Conservation (phyloP, 306 rosid genomes). For the Cucumis melo region DNA sequence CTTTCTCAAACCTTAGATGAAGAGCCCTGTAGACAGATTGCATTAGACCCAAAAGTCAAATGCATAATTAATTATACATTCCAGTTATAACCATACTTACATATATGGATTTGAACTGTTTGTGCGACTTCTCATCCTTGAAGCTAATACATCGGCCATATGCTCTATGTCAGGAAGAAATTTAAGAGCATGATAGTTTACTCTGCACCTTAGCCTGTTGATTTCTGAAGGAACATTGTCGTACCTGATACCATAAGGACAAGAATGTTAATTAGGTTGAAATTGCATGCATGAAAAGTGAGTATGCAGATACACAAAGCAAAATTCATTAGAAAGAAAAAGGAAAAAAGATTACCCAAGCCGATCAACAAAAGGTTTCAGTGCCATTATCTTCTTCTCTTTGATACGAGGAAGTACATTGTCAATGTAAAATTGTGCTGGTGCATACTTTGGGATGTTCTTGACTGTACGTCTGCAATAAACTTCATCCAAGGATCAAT, state of each 20-base stretch:
- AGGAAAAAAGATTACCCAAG: slow-evolving; percentile 57
- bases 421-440: slow-evolving; percentile 91
- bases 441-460: slow-evolving; percentile 96
- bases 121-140: slow-evolving; percentile 98
- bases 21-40: slow-evolving; percentile 62
- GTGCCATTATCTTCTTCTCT: slow-evolving; percentile 98
- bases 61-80: slow-evolving; percentile 9
- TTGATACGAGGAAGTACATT: slow-evolving; percentile 95
- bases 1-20: slow-evolving; percentile 97
- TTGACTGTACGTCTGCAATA: slow-evolving; percentile 81
- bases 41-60: slow-evolving; percentile 6
- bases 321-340: neutral
- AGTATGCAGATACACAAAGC: neutral
- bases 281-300: slow-evolving; percentile 4
- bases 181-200: slow-evolving; percentile 95
- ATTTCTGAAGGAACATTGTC: slow-evolving; percentile 93
- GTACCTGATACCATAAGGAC: slow-evolving; percentile 48
- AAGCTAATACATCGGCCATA: slow-evolving; percentile 83
- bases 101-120: slow-evolving; percentile 87
- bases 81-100: slow-evolving; percentile 26
- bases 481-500: slow-evolving; percentile 19
- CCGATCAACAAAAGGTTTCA: slow-evolving; percentile 96
- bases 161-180: slow-evolving; percentile 96
- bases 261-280: slow-evolving; percentile 11
- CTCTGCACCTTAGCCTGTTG: slow-evolving; percentile 97